These are phyloP conservation scores for Secale cereale DNA, from an alignment of 176 grass and related monocot genomes.

Conservation along the genomic window DNA sequence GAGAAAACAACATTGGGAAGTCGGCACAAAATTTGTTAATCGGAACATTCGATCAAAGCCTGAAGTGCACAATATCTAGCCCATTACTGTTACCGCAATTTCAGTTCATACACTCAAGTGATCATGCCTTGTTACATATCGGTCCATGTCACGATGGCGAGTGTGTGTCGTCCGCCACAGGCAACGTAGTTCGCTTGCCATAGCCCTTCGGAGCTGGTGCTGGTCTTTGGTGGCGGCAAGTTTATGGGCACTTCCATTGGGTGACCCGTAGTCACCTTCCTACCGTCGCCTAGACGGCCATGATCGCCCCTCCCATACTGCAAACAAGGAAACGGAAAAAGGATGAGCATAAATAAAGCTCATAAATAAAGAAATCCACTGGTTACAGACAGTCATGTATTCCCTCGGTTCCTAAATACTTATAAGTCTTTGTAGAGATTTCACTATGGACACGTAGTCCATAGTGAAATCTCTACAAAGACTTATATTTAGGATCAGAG, in stretches of 20 bases:
- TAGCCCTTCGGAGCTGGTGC: conserved; percentile 24
- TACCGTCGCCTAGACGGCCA: conserved; percentile 77
- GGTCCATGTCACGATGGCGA: conserved; percentile 73
- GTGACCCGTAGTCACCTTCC: conserved; percentile 82
- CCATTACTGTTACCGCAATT: neutral
- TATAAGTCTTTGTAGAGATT: no score
- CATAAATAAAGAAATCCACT: neutral
- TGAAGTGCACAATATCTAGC: neutral
- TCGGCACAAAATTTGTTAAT: neutral
- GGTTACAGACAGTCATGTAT: neutral
- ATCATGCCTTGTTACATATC: conserved; percentile 31
- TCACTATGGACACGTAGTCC: no score
- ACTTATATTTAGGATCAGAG: no score
- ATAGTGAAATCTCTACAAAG: no score
- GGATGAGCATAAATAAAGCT: neutral
- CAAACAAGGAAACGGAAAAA: neutral
- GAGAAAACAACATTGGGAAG: neutral
- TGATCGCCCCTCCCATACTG: conserved; percentile 99
- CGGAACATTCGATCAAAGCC: neutral
- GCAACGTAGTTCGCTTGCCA: conserved; percentile 85
- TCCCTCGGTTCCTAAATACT: no score
- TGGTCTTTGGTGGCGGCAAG: conserved; percentile 44
- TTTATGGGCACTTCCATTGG: conserved; percentile 76
- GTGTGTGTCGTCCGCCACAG: conserved; percentile 91
- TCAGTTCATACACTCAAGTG: neutral